Percentiles rank a stretch among this genome's conserved stretches.
phyloP scores from a whole-genome alignment of 108 stramenopile genomes.

The Nitzschia sp. region DNA sequence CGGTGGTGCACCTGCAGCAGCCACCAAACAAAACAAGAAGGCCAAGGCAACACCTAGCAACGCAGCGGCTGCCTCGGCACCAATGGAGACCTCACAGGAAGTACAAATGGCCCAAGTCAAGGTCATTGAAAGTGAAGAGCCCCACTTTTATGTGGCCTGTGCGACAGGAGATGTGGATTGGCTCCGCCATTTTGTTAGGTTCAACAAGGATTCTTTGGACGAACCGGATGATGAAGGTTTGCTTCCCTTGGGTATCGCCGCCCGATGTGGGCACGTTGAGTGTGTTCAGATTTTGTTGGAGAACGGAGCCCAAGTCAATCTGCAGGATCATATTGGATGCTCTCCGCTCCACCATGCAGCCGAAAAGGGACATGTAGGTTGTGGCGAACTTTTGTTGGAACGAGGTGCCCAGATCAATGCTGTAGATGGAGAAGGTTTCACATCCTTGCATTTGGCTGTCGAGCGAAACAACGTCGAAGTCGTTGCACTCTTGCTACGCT shows the following conservation, averaged over 20 bases:
- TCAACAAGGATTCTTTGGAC: background rate
- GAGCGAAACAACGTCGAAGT: background rate
- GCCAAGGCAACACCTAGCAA: background rate
- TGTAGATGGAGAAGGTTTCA: background rate
- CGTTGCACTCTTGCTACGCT: constrained; percentile 1
- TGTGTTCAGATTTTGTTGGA: constrained; percentile 9
- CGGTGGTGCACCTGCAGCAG: too few species aligned
- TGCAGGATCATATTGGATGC: constrained; percentile 1
- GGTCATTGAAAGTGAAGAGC: constrained; percentile 8
- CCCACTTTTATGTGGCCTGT: constrained; percentile 8
- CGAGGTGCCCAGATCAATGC: constrained; percentile 14
- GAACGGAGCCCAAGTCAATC: constrained; percentile 14
- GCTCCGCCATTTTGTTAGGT: constrained; percentile 2
- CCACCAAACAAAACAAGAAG: background rate
- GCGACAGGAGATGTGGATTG: constrained; percentile 17
- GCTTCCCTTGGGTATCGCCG: constrained; percentile 7
- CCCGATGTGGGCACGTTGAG: constrained; percentile 11
- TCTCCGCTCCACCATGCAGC: constrained; percentile 13
- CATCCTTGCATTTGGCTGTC: constrained; percentile 12
- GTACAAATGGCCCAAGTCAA: background rate
- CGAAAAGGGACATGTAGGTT: constrained; percentile 11
- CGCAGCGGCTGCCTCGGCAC: background rate
- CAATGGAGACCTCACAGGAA: background rate
- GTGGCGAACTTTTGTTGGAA: constrained; percentile 10
- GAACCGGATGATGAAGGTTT: constrained; percentile 8